Base-by-base conservation (phyloP, 495 filamentous ascomycete genomes). In the Astrothelium macrocarpum region DNA sequence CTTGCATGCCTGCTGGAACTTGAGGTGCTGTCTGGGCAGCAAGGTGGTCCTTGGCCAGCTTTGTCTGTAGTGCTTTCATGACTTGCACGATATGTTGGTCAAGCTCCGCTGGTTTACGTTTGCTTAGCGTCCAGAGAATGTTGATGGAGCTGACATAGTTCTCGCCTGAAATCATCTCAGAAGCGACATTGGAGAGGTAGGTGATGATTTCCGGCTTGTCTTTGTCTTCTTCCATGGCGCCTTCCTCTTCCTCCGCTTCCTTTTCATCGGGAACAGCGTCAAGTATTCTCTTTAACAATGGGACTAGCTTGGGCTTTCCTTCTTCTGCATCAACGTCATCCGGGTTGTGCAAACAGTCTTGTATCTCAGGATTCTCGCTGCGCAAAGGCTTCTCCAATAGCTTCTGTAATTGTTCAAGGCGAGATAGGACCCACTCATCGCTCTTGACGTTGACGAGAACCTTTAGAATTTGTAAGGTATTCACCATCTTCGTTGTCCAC, bases 61-160 rank as follows among this genome's bases (percentile, higher is more conserved):
- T 97, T n/a, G 83, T 79, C 62, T 93, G 91, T 67, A 99, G 83
- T 0, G 91, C 89, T 71, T 95, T 96, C 89, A 97, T 95, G 59
- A 97, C 82, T 28, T 86, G 82, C 11, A 83, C 81, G 63, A 97
- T 90, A 70, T 97, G 93, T 58, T 87, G 79, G 70, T 97, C 95
- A 64, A 99, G 89, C 64, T 91, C 86, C 14, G 85, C 82, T 7
- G 93, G 89, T 68, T 85, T 90, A 56, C 86, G 85, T 68, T 88
- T 82, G n/a, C 90, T 89, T 25, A 99, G 75, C 14, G 90, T 91
- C 90, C 90, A 96, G 11, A 97, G 78, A 31, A 94, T 87, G 70
- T 96, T 95, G 73, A 97, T 85, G 26, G 90, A 89, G 1, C 91
- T 89, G 12, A 94, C 82, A 65, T 91, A 86, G 67, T 91, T 91